Evolutionary conservation across 2,329 filamentous ascomycete genomes (phyloP), one percentile per base, ranked within the genome.

Genomic region (Huntiella decipiens): DNA sequence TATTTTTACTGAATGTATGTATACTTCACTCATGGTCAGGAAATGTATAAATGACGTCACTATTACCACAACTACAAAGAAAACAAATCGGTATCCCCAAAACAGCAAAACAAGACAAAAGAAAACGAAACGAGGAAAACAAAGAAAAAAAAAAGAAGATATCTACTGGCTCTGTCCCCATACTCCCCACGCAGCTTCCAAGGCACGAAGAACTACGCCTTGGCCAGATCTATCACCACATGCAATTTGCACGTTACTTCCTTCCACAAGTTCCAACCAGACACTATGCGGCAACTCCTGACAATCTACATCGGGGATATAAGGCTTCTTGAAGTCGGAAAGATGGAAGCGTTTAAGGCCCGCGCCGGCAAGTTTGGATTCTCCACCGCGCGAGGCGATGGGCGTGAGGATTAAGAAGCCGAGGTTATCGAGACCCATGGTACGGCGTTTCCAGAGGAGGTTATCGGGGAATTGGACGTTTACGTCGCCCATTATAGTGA

Each of bases 401-500:
- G 78, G 71, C 37, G 79, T 82, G 51, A 98, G 71, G 48, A 93
- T 78, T 35, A 98, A 66, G 61, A 82, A 86, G 13, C 88, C 91
- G 50, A 81, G 71, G 6, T 77, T 75, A 59, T 96, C 87, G 47
- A 98, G 74, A 52, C 80, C 80, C 62, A 95, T 77, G 56, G 80
- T 86, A 50, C 91, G 77, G 46, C 88, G 81, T 66, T 96, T 98
- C 91, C 91, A 98, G 10, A 98, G 70, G 40, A 98, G 69, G 46
- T 85, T 93, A 58, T 96, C 88, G 0, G 91, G 91, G 58, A 98
- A 95, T 59, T 98, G 91, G 8, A 96, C 83, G 55, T 98, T 96
- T 52, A 98, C 79, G 56, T 95, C 84, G 42, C 87, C 85, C 60
- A 93, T 72, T 51, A 80, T 77, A 3, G 83, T 68, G 19, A 79